phyloP scores from a whole-genome alignment of 768 basidiomycete species.

The Suillus ampliporus region DNA sequence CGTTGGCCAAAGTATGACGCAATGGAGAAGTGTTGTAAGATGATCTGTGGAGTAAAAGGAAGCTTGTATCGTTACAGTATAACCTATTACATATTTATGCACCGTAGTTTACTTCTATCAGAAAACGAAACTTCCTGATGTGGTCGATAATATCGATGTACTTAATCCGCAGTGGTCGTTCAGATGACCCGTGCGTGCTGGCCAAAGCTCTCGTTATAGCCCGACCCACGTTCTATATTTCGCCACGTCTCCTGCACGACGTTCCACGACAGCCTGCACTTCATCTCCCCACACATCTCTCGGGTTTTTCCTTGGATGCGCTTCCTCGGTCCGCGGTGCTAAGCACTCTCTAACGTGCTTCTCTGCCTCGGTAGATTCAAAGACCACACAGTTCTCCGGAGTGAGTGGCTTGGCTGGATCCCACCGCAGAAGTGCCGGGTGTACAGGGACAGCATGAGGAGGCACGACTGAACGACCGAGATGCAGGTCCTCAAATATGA shows the following conservation, averaged over 20 bases:
- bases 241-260: slow-evolving; percentile 63
- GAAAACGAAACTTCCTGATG: slow-evolving; percentile 6
- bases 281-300: slow-evolving; percentile 76
- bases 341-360: slow-evolving; percentile 60
- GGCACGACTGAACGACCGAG: slow-evolving; percentile 80
- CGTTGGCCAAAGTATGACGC: not conserved
- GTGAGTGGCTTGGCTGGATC: slow-evolving; percentile 65
- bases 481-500: slow-evolving; percentile 88
- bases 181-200: not conserved
- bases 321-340: slow-evolving; percentile 19
- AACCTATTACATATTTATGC: slow-evolving; percentile 34
- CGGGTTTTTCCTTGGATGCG: slow-evolving; percentile 36
- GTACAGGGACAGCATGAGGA: slow-evolving; percentile 73
- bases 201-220: slow-evolving; percentile 12
- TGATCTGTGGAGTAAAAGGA: slow-evolving; percentile 12
- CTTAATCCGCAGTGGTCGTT: not conserved
- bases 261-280: slow-evolving; percentile 60
- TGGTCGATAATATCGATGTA: not conserved
- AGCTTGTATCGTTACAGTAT: slow-evolving; percentile 27
- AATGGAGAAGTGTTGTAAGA: not conserved
- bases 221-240: slow-evolving; percentile 59
- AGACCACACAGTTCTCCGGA: slow-evolving; percentile 85
- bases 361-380: slow-evolving; percentile 78
- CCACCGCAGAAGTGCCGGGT: slow-evolving; percentile 85
- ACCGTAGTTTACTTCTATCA: slow-evolving; percentile 7